Evolutionary conservation across 2,329 filamentous ascomycete species (phyloP), one percentile per base, ranked within the genome.

Genomic region (Stagonosporopsis vannaccii): DNA sequence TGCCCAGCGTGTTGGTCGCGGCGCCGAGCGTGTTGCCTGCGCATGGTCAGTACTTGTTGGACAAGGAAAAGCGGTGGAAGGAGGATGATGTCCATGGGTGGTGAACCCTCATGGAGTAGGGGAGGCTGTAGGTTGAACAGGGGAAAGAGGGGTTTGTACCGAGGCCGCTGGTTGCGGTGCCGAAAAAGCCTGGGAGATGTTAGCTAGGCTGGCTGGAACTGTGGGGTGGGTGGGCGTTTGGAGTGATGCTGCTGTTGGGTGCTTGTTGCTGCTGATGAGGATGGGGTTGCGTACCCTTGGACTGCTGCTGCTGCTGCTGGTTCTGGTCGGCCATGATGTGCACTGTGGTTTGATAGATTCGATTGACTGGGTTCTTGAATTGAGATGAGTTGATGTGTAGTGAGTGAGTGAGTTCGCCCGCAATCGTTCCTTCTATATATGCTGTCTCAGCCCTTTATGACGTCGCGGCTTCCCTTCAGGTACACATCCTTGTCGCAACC

Each of bases 21-120:
- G 68, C 52, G 63, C 72, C 72, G 42, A 73, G 63, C 6, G 70
- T 72, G 61, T 73, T 75, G 51, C 73, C 72, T 75, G 44, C 1
- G 19, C n/a, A 22, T 39, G 30, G 51, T 58, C 40, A 50, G 51
- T 39, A 26, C 15, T 17, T 4, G n/a, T n/a, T n/a, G n/a, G n/a
- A n/a, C n/a, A n/a, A n/a, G n/a, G n/a, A n/a, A n/a, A n/a, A n/a
- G n/a, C n/a, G n/a, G n/a, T n/a, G n/a, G n/a, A n/a, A n/a, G n/a
- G n/a, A n/a, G n/a, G n/a, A n/a, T n/a, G n/a, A n/a, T n/a, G n/a
- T n/a, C n/a, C n/a, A n/a, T n/a, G n/a, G n/a, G n/a, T n/a, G n/a
- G n/a, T n/a, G n/a, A n/a, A n/a, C n/a, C n/a, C n/a, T n/a, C n/a
- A n/a, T n/a, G n/a, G n/a, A n/a, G n/a, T n/a, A n/a, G n/a, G n/a